A percentile compares a stretch with the other conserved stretches of the same genome.
Evolutionary conservation across 129 eudicot genomes (phyloP).

Genomic region (Sambucus nigra): DNA sequence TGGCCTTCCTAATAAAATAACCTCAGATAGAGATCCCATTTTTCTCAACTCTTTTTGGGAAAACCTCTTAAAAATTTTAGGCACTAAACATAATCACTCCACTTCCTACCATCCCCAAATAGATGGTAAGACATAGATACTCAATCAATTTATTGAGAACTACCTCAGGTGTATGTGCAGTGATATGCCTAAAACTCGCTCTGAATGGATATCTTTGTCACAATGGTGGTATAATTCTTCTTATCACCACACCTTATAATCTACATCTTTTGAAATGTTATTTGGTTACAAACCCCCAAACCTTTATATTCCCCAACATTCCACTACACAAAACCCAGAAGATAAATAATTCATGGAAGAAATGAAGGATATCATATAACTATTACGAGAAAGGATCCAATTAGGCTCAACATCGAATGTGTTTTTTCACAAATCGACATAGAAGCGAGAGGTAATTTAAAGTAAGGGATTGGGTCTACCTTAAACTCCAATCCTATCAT

Average conservation of each 20-base stretch:
- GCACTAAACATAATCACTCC: background rate
- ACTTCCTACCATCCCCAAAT: slow-evolving; percentile 5
- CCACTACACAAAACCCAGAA: no score
- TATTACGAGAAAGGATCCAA: background rate
- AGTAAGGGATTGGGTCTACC: background rate
- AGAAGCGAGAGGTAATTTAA: background rate
- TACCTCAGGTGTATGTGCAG: background rate
- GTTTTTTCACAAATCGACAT: background rate
- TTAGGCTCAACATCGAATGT: no score
- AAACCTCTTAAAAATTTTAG: background rate
- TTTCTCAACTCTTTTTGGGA: background rate
- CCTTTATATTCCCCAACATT: no score
- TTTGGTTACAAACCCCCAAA: background rate
- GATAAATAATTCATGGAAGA: background rate
- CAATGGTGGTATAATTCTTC: background rate
- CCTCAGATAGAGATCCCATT: no score
- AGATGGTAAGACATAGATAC: no score
- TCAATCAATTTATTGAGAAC: background rate
- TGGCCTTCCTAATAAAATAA: no score
- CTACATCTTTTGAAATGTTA: background rate
- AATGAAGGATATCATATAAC: no score
- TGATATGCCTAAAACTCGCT: background rate
- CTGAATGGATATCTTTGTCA: no score
- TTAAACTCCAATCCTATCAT: slow-evolving; percentile 5
- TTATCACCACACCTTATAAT: background rate